Evolutionary conservation across 257 asterid species (phyloP), one percentile per base, ranked within the genome.

Genomic region (Solanum sparsipilum): DNA sequence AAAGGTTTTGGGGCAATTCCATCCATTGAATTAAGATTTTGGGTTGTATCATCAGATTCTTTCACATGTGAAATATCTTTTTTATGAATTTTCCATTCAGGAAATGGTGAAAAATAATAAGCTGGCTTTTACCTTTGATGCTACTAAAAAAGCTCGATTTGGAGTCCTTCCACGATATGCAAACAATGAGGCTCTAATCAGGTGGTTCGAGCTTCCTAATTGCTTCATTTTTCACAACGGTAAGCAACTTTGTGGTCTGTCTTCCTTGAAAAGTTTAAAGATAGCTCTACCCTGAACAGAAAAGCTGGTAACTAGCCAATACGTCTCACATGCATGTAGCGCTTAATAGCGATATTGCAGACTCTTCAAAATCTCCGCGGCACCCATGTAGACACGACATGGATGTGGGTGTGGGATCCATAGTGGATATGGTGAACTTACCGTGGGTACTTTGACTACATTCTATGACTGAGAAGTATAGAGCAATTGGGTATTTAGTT

Each of bases 151-250:
- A 91, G 98, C 99, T 86, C 98, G 96, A 48, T 97, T 97, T 89
- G 99, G 99, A 35, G 87, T 97, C 89, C 99, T 97, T 86, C 98
- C 99, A 0, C 95, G 99, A 38, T 96, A 96, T 89, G 96, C 98
- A 31, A 96, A 92, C 88, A 96, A 90, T 90, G 99, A 97, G 89
- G 82, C 88, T 87, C 91, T 92, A 87, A 95, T 97, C 90, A 95
- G 91, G 92, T 97, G 99, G 99, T 97, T 97, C 86, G 99, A 97
- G 93, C 98, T 97, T 90, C 99, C 99, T 88, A 97, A 93, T 76
- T 97, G 99, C 95, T 95, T 95, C 95, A 95, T 97, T 85, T 97
- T 96, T 92, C 99, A 97, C 89, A 97, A 97, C 15, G 99, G 99
- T 97, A 89, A 91, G 98, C 85, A 87, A 29, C 89, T 68, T 82